Base-by-base conservation (phyloP, 169 alveolate species). In the Plasmodium fragile region DNA sequence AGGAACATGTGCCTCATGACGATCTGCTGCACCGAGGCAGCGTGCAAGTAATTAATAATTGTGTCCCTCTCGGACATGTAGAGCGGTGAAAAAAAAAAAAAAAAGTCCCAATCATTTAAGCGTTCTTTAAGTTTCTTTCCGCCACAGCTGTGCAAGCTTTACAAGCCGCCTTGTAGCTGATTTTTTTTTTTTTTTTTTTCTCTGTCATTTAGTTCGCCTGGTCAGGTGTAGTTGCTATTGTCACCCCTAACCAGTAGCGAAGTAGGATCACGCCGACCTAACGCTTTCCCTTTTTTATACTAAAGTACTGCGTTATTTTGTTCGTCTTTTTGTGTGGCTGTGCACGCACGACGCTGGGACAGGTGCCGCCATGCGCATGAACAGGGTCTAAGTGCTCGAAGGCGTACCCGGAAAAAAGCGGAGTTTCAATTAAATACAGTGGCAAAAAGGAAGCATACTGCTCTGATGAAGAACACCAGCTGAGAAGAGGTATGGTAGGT, bases 271-370 rank as follows among this genome's bases (percentile, higher is more conserved):
- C 49, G 13, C 49, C 49, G 49, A 41, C 59, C 59, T 49, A 49
- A 11, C 8, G 59, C 3, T 49, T 49, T 4, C 59, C 36, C 30
- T 36, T 85, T 53, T 53, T 72, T 75, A 18, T 30, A 71, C 75
- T 83, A 36, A 85, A 85, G 32, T 73, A 85, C 13, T 85, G 84
- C 18, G 93, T 85, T 45, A 85, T 85, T 65, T 85, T 85, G 25
- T 28, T 85, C 30, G 93, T 85, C 79, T 43, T 85, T n/a, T 75
- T 72, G 13, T 85, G 93, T 0, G 93, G 93, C 65, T 85, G 93
- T 11, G 93, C 80, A 30, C 36, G 18, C 11, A 41, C 43, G 18
- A 85, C 45, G 65, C 55, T 85, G 6, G 34, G 84, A 22, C 93
- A 85, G 11, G 32, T 16, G 7, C 55, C 55, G 43, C 45, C 70